A percentile compares a stretch with the other conserved stretches of the same genome.
These are phyloP conservation scores for Trametes cinnabarina DNA, from an alignment of 768 basidiomycete genomes.

Conservation along the genomic window DNA sequence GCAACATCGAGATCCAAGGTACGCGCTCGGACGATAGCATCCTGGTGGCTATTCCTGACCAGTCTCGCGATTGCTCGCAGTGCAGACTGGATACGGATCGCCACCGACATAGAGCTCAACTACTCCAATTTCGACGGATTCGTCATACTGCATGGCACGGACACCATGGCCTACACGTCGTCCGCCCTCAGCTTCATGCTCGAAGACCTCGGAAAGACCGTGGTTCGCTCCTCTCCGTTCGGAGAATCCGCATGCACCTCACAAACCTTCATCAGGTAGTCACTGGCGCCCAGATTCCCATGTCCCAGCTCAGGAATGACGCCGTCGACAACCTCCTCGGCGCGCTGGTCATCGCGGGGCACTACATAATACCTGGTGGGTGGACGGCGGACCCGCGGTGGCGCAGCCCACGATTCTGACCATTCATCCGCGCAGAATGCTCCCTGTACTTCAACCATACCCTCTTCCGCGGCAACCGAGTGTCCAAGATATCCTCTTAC, in stretches of 20 bases:
- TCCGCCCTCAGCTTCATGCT: slow-evolving; percentile 89
- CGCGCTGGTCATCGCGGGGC: slow-evolving; percentile 84
- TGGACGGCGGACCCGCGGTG: not conserved
- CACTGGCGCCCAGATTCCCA: slow-evolving; percentile 91
- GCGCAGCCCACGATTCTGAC: not conserved
- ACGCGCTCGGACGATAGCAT: slow-evolving; percentile 5
- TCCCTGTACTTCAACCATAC: slow-evolving; percentile 89
- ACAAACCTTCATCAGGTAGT: slow-evolving; percentile 53
- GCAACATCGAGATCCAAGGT: slow-evolving; percentile 85
- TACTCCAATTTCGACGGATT: slow-evolving; percentile 86
- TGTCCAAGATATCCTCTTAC: slow-evolving; percentile 78
- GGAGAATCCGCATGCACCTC: not conserved
- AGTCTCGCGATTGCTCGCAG: slow-evolving; percentile 1
- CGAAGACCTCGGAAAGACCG: slow-evolving; percentile 90
- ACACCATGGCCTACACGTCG: slow-evolving; percentile 88
- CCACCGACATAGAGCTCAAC: slow-evolving; percentile 90
- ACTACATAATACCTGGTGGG: slow-evolving; percentile 86
- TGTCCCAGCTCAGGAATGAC: slow-evolving; percentile 90
- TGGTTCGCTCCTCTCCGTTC: slow-evolving; percentile 44
- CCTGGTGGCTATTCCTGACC: not conserved
- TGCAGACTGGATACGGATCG: slow-evolving; percentile 86
- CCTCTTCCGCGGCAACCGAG: slow-evolving; percentile 82
- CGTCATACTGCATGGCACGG: slow-evolving; percentile 86
- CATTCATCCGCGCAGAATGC: slow-evolving; percentile 53
- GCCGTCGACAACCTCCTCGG: slow-evolving; percentile 92